Evolutionary conservation across 116 monocot species (phyloP).

Genomic region (Papilionanthe hybrid): DNA sequence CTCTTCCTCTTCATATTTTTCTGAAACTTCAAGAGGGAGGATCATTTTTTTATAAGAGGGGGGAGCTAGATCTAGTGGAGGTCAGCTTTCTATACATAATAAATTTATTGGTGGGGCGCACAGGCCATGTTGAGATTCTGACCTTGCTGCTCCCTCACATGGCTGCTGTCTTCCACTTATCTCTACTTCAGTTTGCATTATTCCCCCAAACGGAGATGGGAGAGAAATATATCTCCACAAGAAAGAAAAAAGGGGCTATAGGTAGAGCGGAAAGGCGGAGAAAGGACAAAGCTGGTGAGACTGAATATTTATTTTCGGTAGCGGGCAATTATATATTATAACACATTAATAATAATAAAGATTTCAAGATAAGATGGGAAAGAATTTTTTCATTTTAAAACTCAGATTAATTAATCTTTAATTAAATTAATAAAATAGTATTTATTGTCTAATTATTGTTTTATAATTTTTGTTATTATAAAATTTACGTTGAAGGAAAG

Average conservation of each 20-base stretch:
- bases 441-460: no score
- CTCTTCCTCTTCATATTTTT: background rate
- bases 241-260: no score
- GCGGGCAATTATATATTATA: background rate
- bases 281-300: background rate
- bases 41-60: background rate
- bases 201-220: constrained; percentile 6
- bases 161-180: constrained; percentile 9
- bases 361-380: background rate
- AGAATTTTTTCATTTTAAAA: background rate
- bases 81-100: constrained; percentile 1
- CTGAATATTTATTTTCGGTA: background rate
- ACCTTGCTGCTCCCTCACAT: constrained; percentile 7
- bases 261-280: no score
- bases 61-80: background rate
- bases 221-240: background rate
- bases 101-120: background rate
- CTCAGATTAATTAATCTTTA: no score
- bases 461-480: no score
- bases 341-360: background rate
- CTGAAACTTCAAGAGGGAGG: background rate
- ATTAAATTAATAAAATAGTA: no score
- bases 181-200: background rate
- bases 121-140: constrained; percentile 1
- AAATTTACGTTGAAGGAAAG: no score